phyloP scores from a whole-genome alignment of 495 filamentous ascomycete genomes.

The Aspergillus indologenus region DNA sequence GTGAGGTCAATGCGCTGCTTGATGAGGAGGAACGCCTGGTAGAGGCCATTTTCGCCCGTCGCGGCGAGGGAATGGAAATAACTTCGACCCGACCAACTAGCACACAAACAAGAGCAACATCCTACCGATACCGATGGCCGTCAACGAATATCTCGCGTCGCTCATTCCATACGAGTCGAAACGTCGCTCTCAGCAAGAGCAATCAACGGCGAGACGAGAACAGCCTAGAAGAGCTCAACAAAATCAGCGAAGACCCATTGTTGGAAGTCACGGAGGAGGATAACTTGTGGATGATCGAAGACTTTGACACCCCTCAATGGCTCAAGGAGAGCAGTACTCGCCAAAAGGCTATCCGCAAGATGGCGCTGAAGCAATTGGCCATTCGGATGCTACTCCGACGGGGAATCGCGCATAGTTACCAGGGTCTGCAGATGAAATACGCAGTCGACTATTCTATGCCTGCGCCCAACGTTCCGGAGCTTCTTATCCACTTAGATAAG shows the following conservation, averaged over 20 bases:
- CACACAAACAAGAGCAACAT: slow-evolving; percentile 13
- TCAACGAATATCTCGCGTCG: slow-evolving; percentile 15
- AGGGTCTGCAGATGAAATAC: slow-evolving; percentile 37
- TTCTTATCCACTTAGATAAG: slow-evolving; percentile 32
- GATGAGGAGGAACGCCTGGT: slow-evolving; percentile 42
- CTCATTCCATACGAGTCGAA: slow-evolving; percentile 1
- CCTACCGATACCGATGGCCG: slow-evolving; percentile 11
- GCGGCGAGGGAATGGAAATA: slow-evolving; percentile 20
- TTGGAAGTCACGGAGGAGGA: slow-evolving; percentile 17
- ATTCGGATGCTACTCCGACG: slow-evolving; percentile 41
- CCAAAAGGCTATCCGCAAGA: slow-evolving; percentile 40
- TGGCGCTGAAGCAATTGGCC: slow-evolving; percentile 44
- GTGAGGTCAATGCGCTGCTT: slow-evolving; percentile 41
- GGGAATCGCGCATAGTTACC: slow-evolving; percentile 39
- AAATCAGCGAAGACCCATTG: slow-evolving; percentile 12
- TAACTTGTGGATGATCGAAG: slow-evolving; percentile 12
- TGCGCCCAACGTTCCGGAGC: slow-evolving; percentile 29
- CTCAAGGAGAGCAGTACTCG: slow-evolving; percentile 29
- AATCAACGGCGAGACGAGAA: slow-evolving; percentile 1
- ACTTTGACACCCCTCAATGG: slow-evolving; percentile 29
- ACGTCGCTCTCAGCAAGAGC: background rate
- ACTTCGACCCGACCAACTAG: slow-evolving; percentile 25
- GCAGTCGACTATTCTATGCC: slow-evolving; percentile 26
- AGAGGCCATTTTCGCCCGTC: slow-evolving; percentile 27
- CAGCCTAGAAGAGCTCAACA: slow-evolving; percentile 4